These are phyloP conservation scores for Physcomitrellopsis africana DNA, from an alignment of 225 moss, liverwort and hornwort species.

Conservation along the genomic window DNA sequence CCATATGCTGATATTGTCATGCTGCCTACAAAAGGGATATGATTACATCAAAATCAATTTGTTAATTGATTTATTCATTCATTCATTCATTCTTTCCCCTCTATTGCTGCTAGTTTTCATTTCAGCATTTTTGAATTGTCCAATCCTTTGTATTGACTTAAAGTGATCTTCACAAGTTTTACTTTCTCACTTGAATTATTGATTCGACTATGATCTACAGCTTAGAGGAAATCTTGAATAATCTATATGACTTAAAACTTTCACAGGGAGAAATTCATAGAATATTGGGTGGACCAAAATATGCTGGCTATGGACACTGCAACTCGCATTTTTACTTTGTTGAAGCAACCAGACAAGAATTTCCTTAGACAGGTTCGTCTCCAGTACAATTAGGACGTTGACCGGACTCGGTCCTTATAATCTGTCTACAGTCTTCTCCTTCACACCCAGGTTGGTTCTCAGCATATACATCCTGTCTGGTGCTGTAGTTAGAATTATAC, in stretches of 20 bases:
- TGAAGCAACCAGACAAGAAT: slow-evolving; percentile 93
- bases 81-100: not conserved
- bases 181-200: not conserved
- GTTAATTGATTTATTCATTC: not conserved
- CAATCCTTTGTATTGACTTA: not conserved
- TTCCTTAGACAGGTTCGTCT: slow-evolving; percentile 81
- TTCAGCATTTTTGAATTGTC: slow-evolving; percentile 3
- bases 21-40: slow-evolving; percentile 3
- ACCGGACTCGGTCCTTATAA: not conserved
- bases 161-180: slow-evolving; percentile 20
- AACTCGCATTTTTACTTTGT: slow-evolving; percentile 84
- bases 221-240: not conserved
- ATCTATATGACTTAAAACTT: not conserved
- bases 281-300: slow-evolving; percentile 91
- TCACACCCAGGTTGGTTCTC: not conserved
- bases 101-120: not conserved
- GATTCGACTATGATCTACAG: not conserved
- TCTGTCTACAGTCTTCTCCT: not conserved
- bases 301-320: slow-evolving; percentile 90
- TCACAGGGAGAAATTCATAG: slow-evolving; percentile 81
- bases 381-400: not conserved
- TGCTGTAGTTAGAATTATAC: slow-evolving; percentile 3
- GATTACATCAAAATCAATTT: not conserved
- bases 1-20: slow-evolving; percentile 5
- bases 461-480: slow-evolving; percentile 14